Evolutionary conservation across 768 basidiomycete species (phyloP), one percentile per base, ranked within the genome.

Genomic region (Mycena crocata): DNA sequence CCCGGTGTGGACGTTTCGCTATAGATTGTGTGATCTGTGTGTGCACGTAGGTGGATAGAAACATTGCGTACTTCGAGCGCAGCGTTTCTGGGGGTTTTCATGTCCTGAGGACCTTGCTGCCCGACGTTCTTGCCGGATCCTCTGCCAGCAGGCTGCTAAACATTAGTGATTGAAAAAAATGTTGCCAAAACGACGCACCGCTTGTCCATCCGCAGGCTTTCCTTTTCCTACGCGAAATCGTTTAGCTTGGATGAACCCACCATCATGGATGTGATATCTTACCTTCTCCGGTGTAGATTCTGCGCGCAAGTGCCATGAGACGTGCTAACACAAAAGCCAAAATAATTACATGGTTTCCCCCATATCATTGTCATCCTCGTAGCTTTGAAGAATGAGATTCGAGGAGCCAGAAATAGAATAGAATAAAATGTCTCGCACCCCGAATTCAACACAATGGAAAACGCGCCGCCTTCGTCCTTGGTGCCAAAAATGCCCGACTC

Each of bases 281-380:
- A 63, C 69, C 69, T 70, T 67, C 69, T 3, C 69, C 69, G 17
- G 69, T 70, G 48, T 67, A 70, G 28, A 67, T 67, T 62, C 69
- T 70, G 48, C 21, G 5, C 10, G 40, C 14, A 32, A 44, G 4
- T 12, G 24, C 28, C 13, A 24, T 50, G 2, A 39, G 50, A 17
- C 8, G 40, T 9, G 26, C 10, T 1, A n/a, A 2, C 8, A 40
- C 2, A 7, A 8, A 7, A 10, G 31, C 2, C 0, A 17, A 12
- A 6, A 12, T 9, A 60, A 62, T 42, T 21, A 67, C 69, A 70
- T 70, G 1, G 17, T 39, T 12, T 70, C 62, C 14, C 65, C 69
- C 30, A 23, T 35, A 46, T 70, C 69, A 31, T 66, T 48, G 46
- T 70, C 69, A 42, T 70, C 69, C 40, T 61, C 60, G 44, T 70